These are phyloP conservation scores for Exophiala calicioides DNA, from an alignment of 2,329 filamentous ascomycete species.

Conservation along the genomic window DNA sequence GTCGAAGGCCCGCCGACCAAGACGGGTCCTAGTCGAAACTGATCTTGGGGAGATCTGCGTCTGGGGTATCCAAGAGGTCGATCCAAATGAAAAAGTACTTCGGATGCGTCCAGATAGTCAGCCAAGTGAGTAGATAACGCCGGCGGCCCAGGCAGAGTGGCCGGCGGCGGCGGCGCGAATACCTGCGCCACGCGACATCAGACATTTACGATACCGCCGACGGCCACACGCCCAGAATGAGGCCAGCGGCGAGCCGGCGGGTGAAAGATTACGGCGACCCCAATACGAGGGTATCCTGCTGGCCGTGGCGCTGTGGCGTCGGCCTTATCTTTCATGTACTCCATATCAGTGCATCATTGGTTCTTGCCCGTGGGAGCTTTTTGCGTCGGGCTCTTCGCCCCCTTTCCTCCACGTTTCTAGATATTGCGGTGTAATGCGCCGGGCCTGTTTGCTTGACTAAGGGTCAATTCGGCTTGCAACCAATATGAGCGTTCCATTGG, in stretches of 20 bases:
- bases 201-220: conserved; percentile 18
- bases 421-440: background rate
- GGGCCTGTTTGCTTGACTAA: conserved; percentile 15
- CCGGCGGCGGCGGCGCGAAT: conserved; percentile 1
- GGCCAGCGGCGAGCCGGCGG: conserved; percentile 1
- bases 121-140: conserved; percentile 6
- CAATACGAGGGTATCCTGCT: conserved; percentile 13
- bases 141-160: background rate
- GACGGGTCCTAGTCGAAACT: background rate
- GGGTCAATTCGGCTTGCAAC: conserved; percentile 1
- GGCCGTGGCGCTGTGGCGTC: background rate
- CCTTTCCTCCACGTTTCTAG: background rate
- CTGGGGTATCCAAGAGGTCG: conserved; percentile 8
- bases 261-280: conserved; percentile 14
- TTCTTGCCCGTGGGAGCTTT: too few species aligned
- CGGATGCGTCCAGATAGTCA: conserved; percentile 6
- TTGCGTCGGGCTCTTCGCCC: too few species aligned
- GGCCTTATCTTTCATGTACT: conserved; percentile 18
- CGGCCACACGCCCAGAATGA: conserved; percentile 11
- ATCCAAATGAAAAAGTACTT: background rate
- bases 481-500: background rate
- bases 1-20: conserved; percentile 18
- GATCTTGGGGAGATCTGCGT: conserved; percentile 3
- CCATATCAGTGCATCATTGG: too few species aligned
- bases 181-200: background rate